Evolutionary conservation across 108 stramenopile species (phyloP).

Genomic region (Fistulifera pelliculosa): DNA sequence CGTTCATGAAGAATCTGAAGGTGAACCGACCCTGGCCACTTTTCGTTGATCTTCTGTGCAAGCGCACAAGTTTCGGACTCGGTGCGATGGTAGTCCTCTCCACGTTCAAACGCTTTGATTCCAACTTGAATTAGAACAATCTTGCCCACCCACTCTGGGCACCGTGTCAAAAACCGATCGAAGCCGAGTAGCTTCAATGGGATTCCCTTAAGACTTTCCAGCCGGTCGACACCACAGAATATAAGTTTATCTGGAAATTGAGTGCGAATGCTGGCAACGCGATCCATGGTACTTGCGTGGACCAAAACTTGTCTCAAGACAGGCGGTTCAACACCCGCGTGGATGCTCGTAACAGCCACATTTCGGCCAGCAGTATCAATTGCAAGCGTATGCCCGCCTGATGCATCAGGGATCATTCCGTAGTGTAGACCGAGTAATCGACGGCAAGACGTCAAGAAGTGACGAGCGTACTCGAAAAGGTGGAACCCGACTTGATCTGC

Average conservation of each 20-base stretch:
- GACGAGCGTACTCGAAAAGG: slow-evolving; percentile 98
- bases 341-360: slow-evolving; percentile 90
- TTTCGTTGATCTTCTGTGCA: slow-evolving; percentile 73
- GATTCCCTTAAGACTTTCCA: slow-evolving; percentile 94
- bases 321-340: slow-evolving; percentile 91
- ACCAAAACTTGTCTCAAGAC: slow-evolving; percentile 69
- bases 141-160: slow-evolving; percentile 81
- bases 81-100: slow-evolving; percentile 79
- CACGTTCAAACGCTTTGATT: slow-evolving; percentile 78
- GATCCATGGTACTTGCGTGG: slow-evolving; percentile 51
- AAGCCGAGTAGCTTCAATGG: slow-evolving; percentile 92
- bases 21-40: slow-evolving; percentile 80
- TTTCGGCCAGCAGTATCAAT: slow-evolving; percentile 92
- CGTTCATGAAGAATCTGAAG: slow-evolving; percentile 81
- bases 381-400: slow-evolving; percentile 73
- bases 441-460: slow-evolving; percentile 96
- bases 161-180: slow-evolving; percentile 84
- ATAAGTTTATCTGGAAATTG: slow-evolving; percentile 77
- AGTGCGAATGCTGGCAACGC: slow-evolving; percentile 43
- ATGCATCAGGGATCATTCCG: slow-evolving; percentile 85
- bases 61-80: slow-evolving; percentile 68
- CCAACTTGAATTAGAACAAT: slow-evolving; percentile 95
- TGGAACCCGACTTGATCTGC: slow-evolving; percentile 99
- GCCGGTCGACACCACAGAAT: slow-evolving; percentile 86
- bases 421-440: slow-evolving; percentile 92